Conservation (phyloP, 768 basidiomycete genomes). For the Xerocomus spinulosus region DNA sequence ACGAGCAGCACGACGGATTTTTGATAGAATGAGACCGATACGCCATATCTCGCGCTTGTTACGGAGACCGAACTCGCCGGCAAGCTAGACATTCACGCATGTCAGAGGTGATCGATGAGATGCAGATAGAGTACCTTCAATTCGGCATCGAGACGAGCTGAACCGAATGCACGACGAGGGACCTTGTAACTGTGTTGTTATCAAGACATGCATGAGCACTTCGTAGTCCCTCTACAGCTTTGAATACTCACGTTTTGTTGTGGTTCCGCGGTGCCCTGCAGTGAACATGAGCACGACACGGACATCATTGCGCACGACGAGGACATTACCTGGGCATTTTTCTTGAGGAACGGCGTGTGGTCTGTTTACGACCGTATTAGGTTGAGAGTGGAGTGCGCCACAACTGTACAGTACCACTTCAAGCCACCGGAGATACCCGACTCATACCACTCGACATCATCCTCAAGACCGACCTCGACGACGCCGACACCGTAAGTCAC, state of each 20-base stretch:
- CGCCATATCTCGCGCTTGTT: slow-evolving; percentile 99
- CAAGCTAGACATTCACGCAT: slow-evolving; percentile 59
- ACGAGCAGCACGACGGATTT: slow-evolving; percentile 99
- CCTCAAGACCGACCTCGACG: slow-evolving; percentile 49
- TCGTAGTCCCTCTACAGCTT: slow-evolving; percentile 65
- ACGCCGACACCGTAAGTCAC: slow-evolving; percentile 43
- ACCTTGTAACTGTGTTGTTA: slow-evolving; percentile 87
- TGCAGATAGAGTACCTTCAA: slow-evolving; percentile 68
- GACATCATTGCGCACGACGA: slow-evolving; percentile 45
- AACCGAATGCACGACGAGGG: slow-evolving; percentile 95
- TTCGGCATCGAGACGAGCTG: slow-evolving; percentile 98
- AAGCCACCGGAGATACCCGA: slow-evolving; percentile 67
- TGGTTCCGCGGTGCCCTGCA: slow-evolving; percentile 86
- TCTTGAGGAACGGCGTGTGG: slow-evolving; percentile 48
- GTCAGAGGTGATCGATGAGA: slow-evolving; percentile 1
- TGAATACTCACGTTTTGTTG: slow-evolving; percentile 90
- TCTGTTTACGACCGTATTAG: slow-evolving; percentile 32
- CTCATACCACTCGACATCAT: slow-evolving; percentile 21
- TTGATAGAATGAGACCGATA: slow-evolving; percentile 95
- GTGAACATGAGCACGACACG: slow-evolving; percentile 10
- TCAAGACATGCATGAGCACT: slow-evolving; percentile 35
- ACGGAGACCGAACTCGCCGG: slow-evolving; percentile 99
- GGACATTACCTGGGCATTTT: slow-evolving; percentile 78
- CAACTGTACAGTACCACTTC: slow-evolving; percentile 62
- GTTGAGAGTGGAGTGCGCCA: slow-evolving; percentile 37